These are phyloP conservation scores for Rutstroemia sp. DNA, from an alignment of 2,329 filamentous ascomycete genomes.

Conservation along the genomic window DNA sequence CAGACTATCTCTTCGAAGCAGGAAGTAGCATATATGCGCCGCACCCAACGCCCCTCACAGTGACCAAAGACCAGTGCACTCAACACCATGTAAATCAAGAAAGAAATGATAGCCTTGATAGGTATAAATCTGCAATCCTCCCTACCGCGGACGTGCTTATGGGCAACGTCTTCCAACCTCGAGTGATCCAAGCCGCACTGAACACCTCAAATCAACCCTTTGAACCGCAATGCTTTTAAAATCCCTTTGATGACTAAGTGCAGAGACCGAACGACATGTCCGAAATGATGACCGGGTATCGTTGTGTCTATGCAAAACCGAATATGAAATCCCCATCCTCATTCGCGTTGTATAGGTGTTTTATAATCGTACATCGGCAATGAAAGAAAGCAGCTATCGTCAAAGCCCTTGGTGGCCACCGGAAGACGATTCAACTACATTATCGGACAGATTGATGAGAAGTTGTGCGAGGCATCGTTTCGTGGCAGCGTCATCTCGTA, in stretches of 20 bases:
- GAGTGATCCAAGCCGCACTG: conserved; percentile 11
- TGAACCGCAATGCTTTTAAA: conserved; percentile 25
- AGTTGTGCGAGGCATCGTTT: conserved; percentile 97
- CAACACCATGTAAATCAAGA: conserved; percentile 24
- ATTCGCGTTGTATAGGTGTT: conserved; percentile 18
- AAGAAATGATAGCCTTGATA: conserved; percentile 14
- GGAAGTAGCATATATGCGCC: conserved; percentile 6
- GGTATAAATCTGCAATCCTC: conserved; percentile 14
- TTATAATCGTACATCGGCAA: conserved; percentile 27
- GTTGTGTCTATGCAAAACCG: conserved; percentile 30
- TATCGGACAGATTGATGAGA: conserved; percentile 91
- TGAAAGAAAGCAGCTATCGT: conserved; percentile 10
- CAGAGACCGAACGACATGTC: conserved; percentile 18
- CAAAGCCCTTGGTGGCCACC: conserved; percentile 28
- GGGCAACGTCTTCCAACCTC: conserved; percentile 6
- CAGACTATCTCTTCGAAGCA: conserved; percentile 11
- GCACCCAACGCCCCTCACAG: conserved; percentile 20
- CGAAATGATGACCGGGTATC: conserved; percentile 29
- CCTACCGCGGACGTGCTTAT: neutral
- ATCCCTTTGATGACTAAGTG: conserved; percentile 22
- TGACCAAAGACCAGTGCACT: conserved; percentile 22
- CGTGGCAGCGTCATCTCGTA: conserved; percentile 93
- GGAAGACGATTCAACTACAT: conserved; percentile 46
- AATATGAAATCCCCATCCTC: conserved; percentile 21
- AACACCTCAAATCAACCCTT: conserved; percentile 20